Evolutionary conservation across 129 eudicot species (phyloP).

Genomic region (Rutidosis leptorrhynchoides): DNA sequence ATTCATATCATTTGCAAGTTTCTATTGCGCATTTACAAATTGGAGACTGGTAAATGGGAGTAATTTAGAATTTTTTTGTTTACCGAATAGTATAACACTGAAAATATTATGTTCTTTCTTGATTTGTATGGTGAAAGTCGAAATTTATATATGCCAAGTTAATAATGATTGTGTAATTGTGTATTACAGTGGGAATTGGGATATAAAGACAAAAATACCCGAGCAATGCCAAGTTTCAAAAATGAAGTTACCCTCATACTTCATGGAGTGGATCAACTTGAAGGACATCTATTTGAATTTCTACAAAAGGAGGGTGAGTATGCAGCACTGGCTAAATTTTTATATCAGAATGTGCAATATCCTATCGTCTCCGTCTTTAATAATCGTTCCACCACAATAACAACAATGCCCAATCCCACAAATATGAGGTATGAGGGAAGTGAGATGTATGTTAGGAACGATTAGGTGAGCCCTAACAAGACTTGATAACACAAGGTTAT

Average conservation of each 20-base stretch:
- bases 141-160: slow-evolving; percentile 21
- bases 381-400: no score
- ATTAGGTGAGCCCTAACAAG: no score
- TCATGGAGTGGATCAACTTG: slow-evolving; percentile 97
- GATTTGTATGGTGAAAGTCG: neutral
- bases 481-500: no score
- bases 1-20: neutral
- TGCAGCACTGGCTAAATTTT: slow-evolving; percentile 8
- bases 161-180: slow-evolving; percentile 26
- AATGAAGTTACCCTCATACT: slow-evolving; percentile 72
- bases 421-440: no score
- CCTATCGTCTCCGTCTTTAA: neutral
- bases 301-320: slow-evolving; percentile 80
- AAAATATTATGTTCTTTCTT: neutral
- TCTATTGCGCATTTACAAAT: neutral
- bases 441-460: no score
- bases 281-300: slow-evolving; percentile 85
- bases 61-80: neutral
- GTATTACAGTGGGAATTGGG: slow-evolving; percentile 88
- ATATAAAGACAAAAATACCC: slow-evolving; percentile 87
- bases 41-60: neutral
- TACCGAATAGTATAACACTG: neutral
- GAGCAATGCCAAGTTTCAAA: slow-evolving; percentile 65
- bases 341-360: neutral
- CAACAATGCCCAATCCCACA: no score